Evolutionary conservation across 139 green algal species (phyloP).

Genomic region (Dunaliella primolecta): DNA sequence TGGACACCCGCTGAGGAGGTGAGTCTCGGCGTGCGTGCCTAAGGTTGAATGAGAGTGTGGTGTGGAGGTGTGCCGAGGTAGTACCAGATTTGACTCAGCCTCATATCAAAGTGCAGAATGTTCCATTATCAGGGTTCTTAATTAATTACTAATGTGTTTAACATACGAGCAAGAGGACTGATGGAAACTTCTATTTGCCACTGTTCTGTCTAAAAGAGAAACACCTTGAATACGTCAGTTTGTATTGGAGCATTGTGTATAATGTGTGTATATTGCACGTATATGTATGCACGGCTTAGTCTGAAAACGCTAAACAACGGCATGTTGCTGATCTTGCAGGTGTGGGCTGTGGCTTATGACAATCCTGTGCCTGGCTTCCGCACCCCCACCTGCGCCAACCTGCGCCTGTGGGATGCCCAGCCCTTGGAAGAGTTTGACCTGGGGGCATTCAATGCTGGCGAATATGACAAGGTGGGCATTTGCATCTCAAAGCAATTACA

Average conservation of each 20-base stretch:
- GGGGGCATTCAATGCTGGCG: slow-evolving; percentile 78
- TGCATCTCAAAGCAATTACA: neutral
- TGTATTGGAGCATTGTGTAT: too few species aligned
- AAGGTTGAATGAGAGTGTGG: too few species aligned
- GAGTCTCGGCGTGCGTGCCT: neutral
- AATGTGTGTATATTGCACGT: too few species aligned
- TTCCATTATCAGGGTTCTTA: too few species aligned
- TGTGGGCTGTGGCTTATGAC: slow-evolving; percentile 87
- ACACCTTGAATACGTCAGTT: too few species aligned
- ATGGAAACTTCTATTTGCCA: too few species aligned
- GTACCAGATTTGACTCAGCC: neutral
- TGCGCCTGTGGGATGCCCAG: slow-evolving; percentile 94
- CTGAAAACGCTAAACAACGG: neutral
- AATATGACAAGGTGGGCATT: slow-evolving; percentile 66
- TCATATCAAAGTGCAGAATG: neutral
- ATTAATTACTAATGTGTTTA: too few species aligned
- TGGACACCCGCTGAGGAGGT: slow-evolving; percentile 57
- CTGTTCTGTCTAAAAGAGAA: too few species aligned
- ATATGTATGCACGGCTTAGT: too few species aligned
- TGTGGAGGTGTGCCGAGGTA: too few species aligned
- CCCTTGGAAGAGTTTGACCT: slow-evolving; percentile 94
- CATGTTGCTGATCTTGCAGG: slow-evolving; percentile 38
- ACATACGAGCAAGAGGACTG: too few species aligned
- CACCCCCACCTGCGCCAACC: slow-evolving; percentile 89
- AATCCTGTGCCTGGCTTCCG: slow-evolving; percentile 94